Conservation (phyloP, 2,329 filamentous ascomycete genomes). For the Ceratocystis colombiana region DNA sequence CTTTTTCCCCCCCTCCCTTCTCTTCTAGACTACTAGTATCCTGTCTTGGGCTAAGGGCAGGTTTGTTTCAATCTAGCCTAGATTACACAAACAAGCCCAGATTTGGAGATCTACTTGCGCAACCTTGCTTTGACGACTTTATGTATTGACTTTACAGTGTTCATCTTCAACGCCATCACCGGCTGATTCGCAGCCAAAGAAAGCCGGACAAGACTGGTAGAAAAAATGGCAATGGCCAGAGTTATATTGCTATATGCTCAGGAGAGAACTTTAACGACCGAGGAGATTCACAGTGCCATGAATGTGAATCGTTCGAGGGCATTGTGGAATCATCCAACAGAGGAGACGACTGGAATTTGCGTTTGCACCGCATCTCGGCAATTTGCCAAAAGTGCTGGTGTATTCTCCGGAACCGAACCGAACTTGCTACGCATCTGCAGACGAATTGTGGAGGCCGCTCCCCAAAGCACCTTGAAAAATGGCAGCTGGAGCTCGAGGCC, state of each 20-base stretch:
- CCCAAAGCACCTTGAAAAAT: slow-evolving; percentile 24
- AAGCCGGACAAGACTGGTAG: slow-evolving; percentile 23
- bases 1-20: background rate
- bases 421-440: slow-evolving; percentile 19
- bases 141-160: slow-evolving; percentile 16
- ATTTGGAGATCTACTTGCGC: background rate
- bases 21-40: background rate
- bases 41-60: background rate
- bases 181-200: slow-evolving; percentile 23
- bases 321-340: slow-evolving; percentile 15
- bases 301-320: slow-evolving; percentile 22
- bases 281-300: slow-evolving; percentile 24
- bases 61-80: no score
- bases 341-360: slow-evolving; percentile 12
- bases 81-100: no score
- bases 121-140: background rate
- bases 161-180: slow-evolving; percentile 24
- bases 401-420: slow-evolving; percentile 19
- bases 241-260: slow-evolving; percentile 25
- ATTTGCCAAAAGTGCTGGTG: slow-evolving; percentile 25
- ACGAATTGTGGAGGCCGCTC: slow-evolving; percentile 22
- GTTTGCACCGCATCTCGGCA: slow-evolving; percentile 22
- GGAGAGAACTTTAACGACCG: slow-evolving; percentile 25
- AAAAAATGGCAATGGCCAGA: slow-evolving; percentile 24
- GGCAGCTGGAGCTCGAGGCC: slow-evolving; percentile 23